phyloP scores from a whole-genome alignment of 768 basidiomycete genomes.

The Amanita muscaria region DNA sequence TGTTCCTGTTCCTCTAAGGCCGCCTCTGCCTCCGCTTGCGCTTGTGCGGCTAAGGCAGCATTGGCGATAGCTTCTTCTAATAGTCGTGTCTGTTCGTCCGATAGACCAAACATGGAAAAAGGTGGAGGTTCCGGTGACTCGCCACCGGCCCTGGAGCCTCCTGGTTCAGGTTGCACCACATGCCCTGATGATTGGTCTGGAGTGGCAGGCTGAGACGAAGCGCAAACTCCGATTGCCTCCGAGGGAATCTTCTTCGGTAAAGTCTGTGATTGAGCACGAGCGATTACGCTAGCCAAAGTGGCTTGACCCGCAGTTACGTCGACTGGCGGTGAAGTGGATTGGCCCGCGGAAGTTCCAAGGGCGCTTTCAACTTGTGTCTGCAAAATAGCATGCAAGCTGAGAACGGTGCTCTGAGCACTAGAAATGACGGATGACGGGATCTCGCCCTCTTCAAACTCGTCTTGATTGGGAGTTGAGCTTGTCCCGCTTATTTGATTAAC shows the following conservation, averaged over 20 bases:
- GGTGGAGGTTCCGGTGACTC: slow-evolving; percentile 14
- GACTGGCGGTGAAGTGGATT: slow-evolving; percentile 19
- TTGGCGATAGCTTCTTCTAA: slow-evolving; percentile 68
- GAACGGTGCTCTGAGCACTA: slow-evolving; percentile 42
- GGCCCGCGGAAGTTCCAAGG: slow-evolving; percentile 33
- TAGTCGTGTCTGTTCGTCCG: slow-evolving; percentile 61
- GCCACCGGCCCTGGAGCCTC: background rate
- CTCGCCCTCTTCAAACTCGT: slow-evolving; percentile 53
- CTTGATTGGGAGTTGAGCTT: slow-evolving; percentile 14
- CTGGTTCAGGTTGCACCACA: background rate
- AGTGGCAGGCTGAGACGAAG: slow-evolving; percentile 10
- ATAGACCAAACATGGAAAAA: slow-evolving; percentile 61
- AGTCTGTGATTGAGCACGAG: slow-evolving; percentile 54
- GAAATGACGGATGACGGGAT: slow-evolving; percentile 39
- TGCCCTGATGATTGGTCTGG: slow-evolving; percentile 9
- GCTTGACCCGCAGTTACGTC: slow-evolving; percentile 52
- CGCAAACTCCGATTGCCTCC: background rate
- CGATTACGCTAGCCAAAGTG: slow-evolving; percentile 64
- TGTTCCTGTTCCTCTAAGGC: slow-evolving; percentile 62
- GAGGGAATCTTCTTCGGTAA: slow-evolving; percentile 14
- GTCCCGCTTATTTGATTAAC: slow-evolving; percentile 28
- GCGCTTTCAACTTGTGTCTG: slow-evolving; percentile 50
- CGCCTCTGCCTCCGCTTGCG: slow-evolving; percentile 73
- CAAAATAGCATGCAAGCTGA: slow-evolving; percentile 46
- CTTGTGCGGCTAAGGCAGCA: slow-evolving; percentile 66